Conservation (phyloP, 1,284 basidiomycete genomes). For the Sanguinoderma infundibulare region DNA sequence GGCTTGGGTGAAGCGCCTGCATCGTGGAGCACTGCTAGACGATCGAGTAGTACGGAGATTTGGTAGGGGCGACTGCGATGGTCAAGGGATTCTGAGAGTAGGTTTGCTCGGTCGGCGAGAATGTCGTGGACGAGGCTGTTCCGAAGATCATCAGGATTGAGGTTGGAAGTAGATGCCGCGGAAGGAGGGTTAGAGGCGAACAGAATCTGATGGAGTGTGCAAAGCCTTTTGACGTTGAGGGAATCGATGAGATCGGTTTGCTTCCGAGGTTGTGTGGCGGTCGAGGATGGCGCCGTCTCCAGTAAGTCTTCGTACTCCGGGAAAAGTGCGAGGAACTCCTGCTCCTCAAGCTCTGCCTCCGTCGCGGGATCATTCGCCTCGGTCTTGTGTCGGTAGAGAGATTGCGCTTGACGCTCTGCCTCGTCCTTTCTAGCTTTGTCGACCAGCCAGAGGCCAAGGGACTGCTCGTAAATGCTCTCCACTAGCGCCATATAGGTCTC, state of each 20-base stretch:
- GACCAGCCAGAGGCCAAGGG: slow-evolving; percentile 82
- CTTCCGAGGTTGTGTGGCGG: slow-evolving; percentile 1
- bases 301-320: slow-evolving; percentile 80
- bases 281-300: slow-evolving; percentile 27
- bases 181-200: slow-evolving; percentile 12
- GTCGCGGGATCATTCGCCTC: slow-evolving; percentile 61
- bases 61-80: slow-evolving; percentile 51
- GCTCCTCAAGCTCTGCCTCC: slow-evolving; percentile 81
- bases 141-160: slow-evolving; percentile 15
- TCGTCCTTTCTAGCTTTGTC: slow-evolving; percentile 78
- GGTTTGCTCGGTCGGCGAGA: slow-evolving; percentile 1
- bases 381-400: slow-evolving; percentile 80
- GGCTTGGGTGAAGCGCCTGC: slow-evolving; percentile 25
- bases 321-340: slow-evolving; percentile 84
- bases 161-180: background rate
- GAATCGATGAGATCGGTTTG: slow-evolving; percentile 8
- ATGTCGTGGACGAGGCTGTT: slow-evolving; percentile 36
- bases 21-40: slow-evolving; percentile 37
- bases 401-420: slow-evolving; percentile 66
- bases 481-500: slow-evolving; percentile 40
- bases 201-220: slow-evolving; percentile 43
- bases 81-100: slow-evolving; percentile 54
- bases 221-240: slow-evolving; percentile 34
- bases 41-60: slow-evolving; percentile 46
- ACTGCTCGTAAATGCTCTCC: slow-evolving; percentile 69